Percentiles rank a stretch among this genome's conserved stretches.
Conservation (phyloP, 768 basidiomycete species). For the Suillus placidus region DNA sequence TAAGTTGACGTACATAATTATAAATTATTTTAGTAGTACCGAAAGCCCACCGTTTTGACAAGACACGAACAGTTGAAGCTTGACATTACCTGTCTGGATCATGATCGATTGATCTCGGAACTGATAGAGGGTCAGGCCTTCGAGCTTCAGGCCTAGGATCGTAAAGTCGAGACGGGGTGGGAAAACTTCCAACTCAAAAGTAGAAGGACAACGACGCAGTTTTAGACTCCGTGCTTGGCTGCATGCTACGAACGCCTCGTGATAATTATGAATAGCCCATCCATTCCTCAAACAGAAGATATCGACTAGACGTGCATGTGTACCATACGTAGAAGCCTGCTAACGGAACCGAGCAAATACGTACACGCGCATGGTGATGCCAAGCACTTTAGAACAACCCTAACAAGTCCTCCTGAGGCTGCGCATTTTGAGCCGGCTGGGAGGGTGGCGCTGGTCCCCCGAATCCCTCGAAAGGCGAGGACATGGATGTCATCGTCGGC, state of each 20-base stretch:
- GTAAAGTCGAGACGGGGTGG: neutral
- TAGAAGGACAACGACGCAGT: neutral
- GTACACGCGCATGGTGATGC: neutral
- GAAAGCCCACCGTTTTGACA: neutral
- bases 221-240: neutral
- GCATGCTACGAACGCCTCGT: neutral
- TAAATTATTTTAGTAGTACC: too few relatives aligned
- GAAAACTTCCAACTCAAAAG: neutral
- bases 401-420: conserved; percentile 53
- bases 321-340: neutral
- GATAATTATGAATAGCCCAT: neutral
- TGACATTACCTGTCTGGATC: neutral
- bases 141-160: neutral
- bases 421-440: conserved; percentile 26
- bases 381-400: conserved; percentile 49
- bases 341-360: neutral
- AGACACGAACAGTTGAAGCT: neutral
- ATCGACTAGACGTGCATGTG: neutral
- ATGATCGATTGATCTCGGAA: neutral
- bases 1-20: too few relatives aligned
- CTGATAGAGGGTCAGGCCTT: neutral
- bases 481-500: conserved; percentile 6
- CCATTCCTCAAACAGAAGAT: neutral
- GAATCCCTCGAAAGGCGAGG: conserved; percentile 27
- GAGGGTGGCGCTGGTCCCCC: conserved; percentile 9